Evolutionary conservation across 169 alveolate genomes (phyloP).

Genomic region (Perkinsus chesapeaki): DNA sequence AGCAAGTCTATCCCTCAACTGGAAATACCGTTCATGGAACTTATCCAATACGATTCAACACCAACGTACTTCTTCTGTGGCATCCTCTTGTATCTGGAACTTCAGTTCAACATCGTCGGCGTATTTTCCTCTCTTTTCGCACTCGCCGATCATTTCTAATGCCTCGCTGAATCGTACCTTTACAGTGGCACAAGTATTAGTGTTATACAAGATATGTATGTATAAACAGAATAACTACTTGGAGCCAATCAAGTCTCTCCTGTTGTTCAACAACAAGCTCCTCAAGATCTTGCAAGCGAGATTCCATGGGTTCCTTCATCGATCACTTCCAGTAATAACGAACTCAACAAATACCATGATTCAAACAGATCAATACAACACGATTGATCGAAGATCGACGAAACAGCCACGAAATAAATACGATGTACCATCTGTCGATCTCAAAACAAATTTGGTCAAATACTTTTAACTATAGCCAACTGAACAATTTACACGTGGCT

Average conservation of each 20-base stretch:
- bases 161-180: not conserved
- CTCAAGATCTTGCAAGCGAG: not conserved
- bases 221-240: not conserved
- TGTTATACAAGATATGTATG: not conserved
- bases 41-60: not conserved
- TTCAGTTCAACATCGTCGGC: not conserved
- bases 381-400: too few relatives aligned
- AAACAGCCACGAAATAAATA: too few relatives aligned
- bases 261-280: not conserved
- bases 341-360: too few relatives aligned
- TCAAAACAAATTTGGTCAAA: too few relatives aligned
- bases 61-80: not conserved
- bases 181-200: too few relatives aligned
- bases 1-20: not conserved
- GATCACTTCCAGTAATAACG: too few relatives aligned
- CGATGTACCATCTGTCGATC: too few relatives aligned
- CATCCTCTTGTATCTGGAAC: not conserved
- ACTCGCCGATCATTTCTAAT: not conserved
- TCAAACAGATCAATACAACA: too few relatives aligned
- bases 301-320: not conserved
- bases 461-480: too few relatives aligned
- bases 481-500: too few relatives aligned
- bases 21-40: not conserved
- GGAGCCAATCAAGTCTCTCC: not conserved
- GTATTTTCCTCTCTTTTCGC: not conserved